A percentile compares a stretch with the other conserved stretches of the same genome.
These are phyloP conservation scores for Ampelocalamus luodianensis DNA, from an alignment of 176 grass and related monocot species.

Conservation along the genomic window DNA sequence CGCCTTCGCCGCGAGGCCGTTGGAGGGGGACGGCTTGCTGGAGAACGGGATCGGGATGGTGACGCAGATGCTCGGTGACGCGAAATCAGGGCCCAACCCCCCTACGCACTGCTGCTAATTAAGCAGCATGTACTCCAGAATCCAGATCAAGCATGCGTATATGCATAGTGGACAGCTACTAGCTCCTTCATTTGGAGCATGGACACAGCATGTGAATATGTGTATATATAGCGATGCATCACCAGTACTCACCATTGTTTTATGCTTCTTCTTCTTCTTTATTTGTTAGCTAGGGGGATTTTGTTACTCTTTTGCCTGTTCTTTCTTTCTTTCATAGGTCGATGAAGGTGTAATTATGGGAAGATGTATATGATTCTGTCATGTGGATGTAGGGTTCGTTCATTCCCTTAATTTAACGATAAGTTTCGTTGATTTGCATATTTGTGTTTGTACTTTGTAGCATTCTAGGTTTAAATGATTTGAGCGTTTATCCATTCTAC, in stretches of 20 bases:
- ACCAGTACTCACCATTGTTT: too few relatives aligned
- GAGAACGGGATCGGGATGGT: constrained; percentile 18
- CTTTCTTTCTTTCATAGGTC: not conserved
- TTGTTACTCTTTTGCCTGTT: not conserved
- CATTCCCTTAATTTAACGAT: not conserved
- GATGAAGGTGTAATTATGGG: not conserved
- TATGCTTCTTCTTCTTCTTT: too few relatives aligned
- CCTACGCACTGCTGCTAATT: not conserved
- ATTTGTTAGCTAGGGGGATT: too few relatives aligned
- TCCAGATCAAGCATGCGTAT: not conserved
- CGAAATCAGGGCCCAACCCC: not conserved
- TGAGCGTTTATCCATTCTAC: too few relatives aligned
- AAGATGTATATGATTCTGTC: not conserved
- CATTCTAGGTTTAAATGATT: not conserved
- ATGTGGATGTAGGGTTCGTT: too few relatives aligned
- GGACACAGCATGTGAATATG: too few relatives aligned
- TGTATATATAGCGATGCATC: too few relatives aligned
- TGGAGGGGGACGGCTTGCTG: constrained; percentile 12
- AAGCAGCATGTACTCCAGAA: not conserved
- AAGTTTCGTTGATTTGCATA: not conserved
- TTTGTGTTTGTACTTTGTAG: not conserved
- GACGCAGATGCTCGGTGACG: constrained; percentile 9
- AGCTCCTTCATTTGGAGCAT: too few relatives aligned
- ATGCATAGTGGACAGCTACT: not conserved
- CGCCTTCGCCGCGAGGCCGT: constrained; percentile 18